Evolutionary conservation across 305 asterid species (phyloP).

Genomic region (Coffea humblotiana): DNA sequence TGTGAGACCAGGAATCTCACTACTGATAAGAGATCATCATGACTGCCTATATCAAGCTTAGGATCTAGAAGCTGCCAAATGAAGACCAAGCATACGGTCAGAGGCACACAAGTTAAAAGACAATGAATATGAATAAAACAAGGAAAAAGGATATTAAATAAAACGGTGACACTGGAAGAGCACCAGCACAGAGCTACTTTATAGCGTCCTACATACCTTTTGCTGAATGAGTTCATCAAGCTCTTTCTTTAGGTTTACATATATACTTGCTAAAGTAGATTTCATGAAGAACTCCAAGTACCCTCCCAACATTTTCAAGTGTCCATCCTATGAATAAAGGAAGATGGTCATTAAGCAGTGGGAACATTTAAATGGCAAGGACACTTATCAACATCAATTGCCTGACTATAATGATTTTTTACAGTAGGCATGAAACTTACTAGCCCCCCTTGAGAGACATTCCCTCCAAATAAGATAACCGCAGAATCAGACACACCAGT

Average conservation of each 20-base stretch:
- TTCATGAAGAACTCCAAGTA: constrained; percentile 90
- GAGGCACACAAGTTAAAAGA: not conserved
- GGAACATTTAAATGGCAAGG: constrained; percentile 8
- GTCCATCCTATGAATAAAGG: constrained; percentile 60
- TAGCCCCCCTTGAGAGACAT: constrained; percentile 57
- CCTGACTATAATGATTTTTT: constrained; percentile 16
- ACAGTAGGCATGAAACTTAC: constrained; percentile 39
- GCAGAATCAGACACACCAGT: constrained; percentile 87
- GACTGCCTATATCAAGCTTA: constrained; percentile 57
- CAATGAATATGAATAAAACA: constrained; percentile 13
- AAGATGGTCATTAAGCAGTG: constrained; percentile 11
- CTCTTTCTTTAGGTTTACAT: constrained; percentile 63
- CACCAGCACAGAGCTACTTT: not conserved
- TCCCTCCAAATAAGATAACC: constrained; percentile 92
- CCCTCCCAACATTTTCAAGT: constrained; percentile 87
- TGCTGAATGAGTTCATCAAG: constrained; percentile 73
- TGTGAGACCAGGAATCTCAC: constrained; percentile 70
- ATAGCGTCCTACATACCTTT: constrained; percentile 53
- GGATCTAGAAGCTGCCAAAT: constrained; percentile 80
- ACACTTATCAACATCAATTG: constrained; percentile 11
- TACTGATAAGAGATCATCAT: constrained; percentile 75
- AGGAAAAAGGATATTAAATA: not conserved
- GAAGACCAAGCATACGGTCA: not conserved
- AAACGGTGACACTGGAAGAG: not conserved
- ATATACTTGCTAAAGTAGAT: constrained; percentile 65